Conservation (phyloP, 495 filamentous ascomycete species). For the Lophiotrema nucula region DNA sequence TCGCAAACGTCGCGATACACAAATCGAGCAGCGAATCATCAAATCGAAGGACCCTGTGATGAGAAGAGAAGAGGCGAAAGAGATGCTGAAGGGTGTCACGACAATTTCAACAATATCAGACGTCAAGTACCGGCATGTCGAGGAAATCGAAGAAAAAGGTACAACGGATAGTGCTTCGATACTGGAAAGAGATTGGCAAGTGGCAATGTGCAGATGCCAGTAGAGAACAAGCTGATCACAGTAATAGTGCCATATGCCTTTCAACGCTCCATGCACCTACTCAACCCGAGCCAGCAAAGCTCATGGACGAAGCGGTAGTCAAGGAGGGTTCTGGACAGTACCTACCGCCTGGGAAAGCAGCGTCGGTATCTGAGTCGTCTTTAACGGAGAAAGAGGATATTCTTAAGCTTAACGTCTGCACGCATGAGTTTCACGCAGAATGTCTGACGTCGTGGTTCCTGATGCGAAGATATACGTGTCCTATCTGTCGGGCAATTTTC, state of each 20-base stretch:
- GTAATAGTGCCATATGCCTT: conserved; percentile 24
- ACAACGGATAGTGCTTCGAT: not conserved
- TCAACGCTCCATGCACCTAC: conserved; percentile 7
- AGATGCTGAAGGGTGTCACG: conserved; percentile 14
- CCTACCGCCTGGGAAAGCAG: not conserved
- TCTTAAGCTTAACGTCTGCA: conserved; percentile 12
- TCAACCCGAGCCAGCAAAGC: conserved; percentile 12
- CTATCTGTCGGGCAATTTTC: conserved; percentile 25
- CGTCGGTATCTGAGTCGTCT: not conserved
- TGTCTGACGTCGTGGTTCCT: conserved; percentile 21
- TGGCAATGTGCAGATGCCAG: not conserved
- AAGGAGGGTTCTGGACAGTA: too few species aligned
- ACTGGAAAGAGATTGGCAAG: conserved; percentile 14
- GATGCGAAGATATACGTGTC: conserved; percentile 17
- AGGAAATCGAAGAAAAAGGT: not conserved
- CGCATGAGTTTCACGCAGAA: conserved; percentile 25
- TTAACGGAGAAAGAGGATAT: conserved; percentile 7
- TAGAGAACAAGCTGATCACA: not conserved
- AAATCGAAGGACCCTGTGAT: not conserved
- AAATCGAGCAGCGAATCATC: too few species aligned
- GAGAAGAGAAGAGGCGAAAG: conserved; percentile 4
- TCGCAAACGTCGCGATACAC: not conserved
- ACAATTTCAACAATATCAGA: not conserved
- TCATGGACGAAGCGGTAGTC: too few species aligned
- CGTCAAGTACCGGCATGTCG: not conserved